Evolutionary conservation across 139 green algal species (phyloP), one percentile per base, ranked within the genome.

Genomic region (Picochlorum sp.): DNA sequence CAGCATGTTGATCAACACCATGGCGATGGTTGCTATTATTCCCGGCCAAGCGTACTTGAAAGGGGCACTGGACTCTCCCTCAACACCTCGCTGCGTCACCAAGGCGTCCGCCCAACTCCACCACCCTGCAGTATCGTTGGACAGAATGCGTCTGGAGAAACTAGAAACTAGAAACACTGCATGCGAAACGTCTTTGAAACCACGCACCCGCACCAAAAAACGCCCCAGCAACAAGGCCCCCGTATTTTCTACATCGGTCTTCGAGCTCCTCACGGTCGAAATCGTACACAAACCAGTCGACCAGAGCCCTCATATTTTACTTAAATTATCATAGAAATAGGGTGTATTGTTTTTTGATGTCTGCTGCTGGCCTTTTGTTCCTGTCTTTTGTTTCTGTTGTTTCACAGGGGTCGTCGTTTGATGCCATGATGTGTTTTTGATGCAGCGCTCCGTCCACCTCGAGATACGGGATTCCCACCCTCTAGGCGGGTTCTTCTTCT

Each of bases 1-100:
- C n/a, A 82, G 28, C 26, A 78, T 37, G 30, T 82, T 82, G 50
- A 82, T 82, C 20, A 81, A 57, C 4, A 80, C 32, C 26, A 77
- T 41, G 2, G 76, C 73, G 1, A 82, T 18, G 11, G 68, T 82
- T 3, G 76, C 72, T 24, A 77, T 66, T 20, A 79, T 74, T 18
- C 71, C 70, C 1, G 70, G 73, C 30, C 32, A 54, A 20, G 50
- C 41, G 49, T 81, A 82, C 23, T 64, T 78, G 61, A 81, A 82
- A 13, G 76, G 76, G 4, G 52, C 60, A 32, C 23, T 32, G 34
- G 44, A 37, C 8, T 52, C 24, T 38, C 66, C 58, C 4, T 72
- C 63, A 3, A 59, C 49, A 18, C 67, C 63, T 44, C 61, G 26
- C 28, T 47, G 47, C 32, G 72, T 66, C 23, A 81, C 68, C 11